Conservation (phyloP, 352 stramenopile genomes). For the Globisporangium emineosum region DNA sequence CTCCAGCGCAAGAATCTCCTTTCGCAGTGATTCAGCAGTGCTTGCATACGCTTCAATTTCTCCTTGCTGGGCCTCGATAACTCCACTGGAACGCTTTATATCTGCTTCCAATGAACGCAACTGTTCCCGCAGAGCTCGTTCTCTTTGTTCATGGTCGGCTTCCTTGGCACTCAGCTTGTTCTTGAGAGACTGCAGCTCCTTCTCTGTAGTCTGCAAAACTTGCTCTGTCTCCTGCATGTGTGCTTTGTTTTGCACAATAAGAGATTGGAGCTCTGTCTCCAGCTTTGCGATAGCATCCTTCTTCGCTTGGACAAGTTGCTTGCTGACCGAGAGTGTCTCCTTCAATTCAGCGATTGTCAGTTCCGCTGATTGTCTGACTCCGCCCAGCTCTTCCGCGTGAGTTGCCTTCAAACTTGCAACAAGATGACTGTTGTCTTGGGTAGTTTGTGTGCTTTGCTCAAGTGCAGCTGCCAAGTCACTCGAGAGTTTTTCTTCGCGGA, state of each 20-base stretch:
- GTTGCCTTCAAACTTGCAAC: slow-evolving; percentile 11
- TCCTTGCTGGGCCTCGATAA: slow-evolving; percentile 2
- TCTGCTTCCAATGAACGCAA: slow-evolving; percentile 9
- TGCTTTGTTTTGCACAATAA: background rate
- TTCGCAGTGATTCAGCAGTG: background rate
- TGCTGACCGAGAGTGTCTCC: background rate
- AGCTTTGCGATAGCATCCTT: slow-evolving; percentile 16
- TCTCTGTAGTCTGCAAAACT: background rate
- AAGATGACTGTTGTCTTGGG: background rate
- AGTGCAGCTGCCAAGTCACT: background rate
- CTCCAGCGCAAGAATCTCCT: slow-evolving; percentile 1
- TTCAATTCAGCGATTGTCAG: background rate
- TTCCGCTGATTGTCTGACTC: slow-evolving; percentile 13
- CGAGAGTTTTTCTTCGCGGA: slow-evolving; percentile 1
- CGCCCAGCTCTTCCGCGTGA: slow-evolving; percentile 15
- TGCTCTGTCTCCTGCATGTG: background rate
- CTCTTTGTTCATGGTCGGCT: background rate
- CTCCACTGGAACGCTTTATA: background rate
- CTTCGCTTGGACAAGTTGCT: background rate
- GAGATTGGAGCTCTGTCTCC: background rate
- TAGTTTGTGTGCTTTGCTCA: background rate
- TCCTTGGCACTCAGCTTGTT: slow-evolving; percentile 1
- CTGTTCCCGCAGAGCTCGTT: slow-evolving; percentile 1
- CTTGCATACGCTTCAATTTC: background rate
- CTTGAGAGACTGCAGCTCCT: slow-evolving; percentile 10